phyloP scores from a whole-genome alignment of 2,329 filamentous ascomycete genomes.

The Coleophoma crateriformis region DNA sequence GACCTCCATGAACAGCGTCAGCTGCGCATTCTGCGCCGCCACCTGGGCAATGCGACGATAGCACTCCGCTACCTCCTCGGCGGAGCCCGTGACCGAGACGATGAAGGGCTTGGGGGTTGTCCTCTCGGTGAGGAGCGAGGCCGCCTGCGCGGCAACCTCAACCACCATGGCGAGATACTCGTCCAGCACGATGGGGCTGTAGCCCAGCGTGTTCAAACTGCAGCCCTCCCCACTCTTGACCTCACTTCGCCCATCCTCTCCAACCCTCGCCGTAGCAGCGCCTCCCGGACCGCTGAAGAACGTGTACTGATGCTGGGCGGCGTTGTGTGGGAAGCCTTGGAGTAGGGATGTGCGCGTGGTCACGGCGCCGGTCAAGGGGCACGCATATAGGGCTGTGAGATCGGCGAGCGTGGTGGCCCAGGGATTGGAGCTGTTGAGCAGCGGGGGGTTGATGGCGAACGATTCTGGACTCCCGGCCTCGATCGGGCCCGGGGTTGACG shows the following conservation, averaged over 20 bases:
- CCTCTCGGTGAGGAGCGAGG: slow-evolving; percentile 4
- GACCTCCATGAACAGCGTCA: slow-evolving; percentile 57
- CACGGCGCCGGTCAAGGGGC: slow-evolving; percentile 62
- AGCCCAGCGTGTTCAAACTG: slow-evolving; percentile 68
- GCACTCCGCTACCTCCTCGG: slow-evolving; percentile 49
- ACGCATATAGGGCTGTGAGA: slow-evolving; percentile 54
- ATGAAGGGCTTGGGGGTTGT: slow-evolving; percentile 52
- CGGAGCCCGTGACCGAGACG: slow-evolving; percentile 64
- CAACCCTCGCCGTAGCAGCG: slow-evolving; percentile 8
- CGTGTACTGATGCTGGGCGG: slow-evolving; percentile 54
- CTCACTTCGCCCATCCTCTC: slow-evolving; percentile 8
- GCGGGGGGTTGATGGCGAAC: slow-evolving; percentile 33
- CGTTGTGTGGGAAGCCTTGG: slow-evolving; percentile 58
- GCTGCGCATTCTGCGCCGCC: not conserved
- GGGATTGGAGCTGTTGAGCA: slow-evolving; percentile 71
- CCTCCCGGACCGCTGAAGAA: slow-evolving; percentile 52
- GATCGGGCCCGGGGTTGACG: too few relatives aligned
- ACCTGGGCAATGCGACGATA: slow-evolving; percentile 29
- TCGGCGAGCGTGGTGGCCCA: slow-evolving; percentile 66
- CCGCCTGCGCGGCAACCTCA: slow-evolving; percentile 31
- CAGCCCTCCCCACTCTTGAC: slow-evolving; percentile 26
- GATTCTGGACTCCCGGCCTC: not conserved
- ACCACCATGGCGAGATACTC: slow-evolving; percentile 53
- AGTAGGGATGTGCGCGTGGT: slow-evolving; percentile 68
- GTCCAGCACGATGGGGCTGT: slow-evolving; percentile 57